phyloP scores from a whole-genome alignment of 2,329 filamentous ascomycete species.

The Colletotrichum lentis region DNA sequence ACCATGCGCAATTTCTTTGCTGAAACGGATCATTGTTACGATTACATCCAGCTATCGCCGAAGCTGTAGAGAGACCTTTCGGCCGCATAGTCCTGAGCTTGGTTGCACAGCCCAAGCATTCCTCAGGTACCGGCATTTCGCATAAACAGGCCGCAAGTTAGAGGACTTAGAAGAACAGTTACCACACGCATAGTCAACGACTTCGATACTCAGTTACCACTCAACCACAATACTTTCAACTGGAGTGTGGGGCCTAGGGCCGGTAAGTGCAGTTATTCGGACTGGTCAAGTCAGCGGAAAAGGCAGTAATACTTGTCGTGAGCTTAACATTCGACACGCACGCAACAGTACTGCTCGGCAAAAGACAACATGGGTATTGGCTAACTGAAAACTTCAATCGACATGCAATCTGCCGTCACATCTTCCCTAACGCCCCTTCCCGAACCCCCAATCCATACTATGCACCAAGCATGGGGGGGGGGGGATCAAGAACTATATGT shows the following conservation, averaged over 20 bases:
- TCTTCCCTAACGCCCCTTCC: not conserved
- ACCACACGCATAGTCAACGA: not conserved
- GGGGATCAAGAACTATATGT: not conserved
- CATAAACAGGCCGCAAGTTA: not conserved
- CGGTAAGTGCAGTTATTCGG: not conserved
- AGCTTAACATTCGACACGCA: not conserved
- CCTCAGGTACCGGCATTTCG: too few species aligned
- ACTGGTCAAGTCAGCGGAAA: not conserved
- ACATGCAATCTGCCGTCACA: slow-evolving; percentile 9
- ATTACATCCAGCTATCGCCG: too few species aligned
- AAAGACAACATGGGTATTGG: slow-evolving; percentile 17
- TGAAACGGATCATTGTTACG: too few species aligned
- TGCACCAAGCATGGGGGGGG: not conserved
- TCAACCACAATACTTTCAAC: not conserved
- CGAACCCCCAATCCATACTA: not conserved
- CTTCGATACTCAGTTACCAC: not conserved
- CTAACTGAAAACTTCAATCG: slow-evolving; percentile 14
- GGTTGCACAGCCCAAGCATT: too few species aligned
- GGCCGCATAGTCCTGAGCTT: too few species aligned
- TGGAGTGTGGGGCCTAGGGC: not conserved
- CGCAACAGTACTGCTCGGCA: not conserved
- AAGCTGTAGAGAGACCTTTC: too few species aligned
- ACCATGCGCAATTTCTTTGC: too few species aligned
- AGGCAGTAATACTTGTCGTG: not conserved
- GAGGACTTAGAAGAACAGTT: not conserved